These are phyloP conservation scores for Marasmius oreades DNA, from an alignment of 1,284 basidiomycete genomes.

Conservation along the genomic window DNA sequence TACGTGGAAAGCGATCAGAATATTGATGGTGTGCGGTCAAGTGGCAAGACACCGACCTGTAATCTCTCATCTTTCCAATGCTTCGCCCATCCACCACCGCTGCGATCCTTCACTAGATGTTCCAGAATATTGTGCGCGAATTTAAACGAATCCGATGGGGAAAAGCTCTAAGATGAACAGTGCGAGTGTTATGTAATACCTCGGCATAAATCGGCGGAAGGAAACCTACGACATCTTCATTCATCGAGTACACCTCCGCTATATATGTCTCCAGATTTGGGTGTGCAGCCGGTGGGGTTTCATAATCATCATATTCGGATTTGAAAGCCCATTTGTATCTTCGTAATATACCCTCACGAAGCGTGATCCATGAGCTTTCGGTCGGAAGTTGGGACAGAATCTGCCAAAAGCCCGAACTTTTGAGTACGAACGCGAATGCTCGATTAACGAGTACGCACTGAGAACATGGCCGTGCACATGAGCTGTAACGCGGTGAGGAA, in stretches of 20 bases:
- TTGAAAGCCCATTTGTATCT: slow-evolving; percentile 76
- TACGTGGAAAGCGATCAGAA: not conserved
- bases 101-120: slow-evolving; percentile 24
- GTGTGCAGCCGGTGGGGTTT: slow-evolving; percentile 29
- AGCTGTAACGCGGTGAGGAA: slow-evolving; percentile 54
- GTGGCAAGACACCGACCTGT: slow-evolving; percentile 17
- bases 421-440: not conserved
- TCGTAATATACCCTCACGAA: slow-evolving; percentile 47
- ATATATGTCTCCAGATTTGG: slow-evolving; percentile 42
- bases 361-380: slow-evolving; percentile 27
- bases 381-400: not conserved
- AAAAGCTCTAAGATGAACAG: slow-evolving; percentile 21
- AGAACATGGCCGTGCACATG: slow-evolving; percentile 45
- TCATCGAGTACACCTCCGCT: slow-evolving; percentile 26
- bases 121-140: slow-evolving; percentile 37
- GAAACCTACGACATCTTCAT: slow-evolving; percentile 30
- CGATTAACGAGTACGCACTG: slow-evolving; percentile 30
- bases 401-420: slow-evolving; percentile 22
- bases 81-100: slow-evolving; percentile 31
- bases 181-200: not conserved
- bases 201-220: not conserved
- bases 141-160: slow-evolving; percentile 34
- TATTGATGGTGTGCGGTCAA: not conserved
- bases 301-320: slow-evolving; percentile 46
- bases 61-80: slow-evolving; percentile 34